phyloP scores from a whole-genome alignment of 2,329 filamentous ascomycete genomes.

The Bipolaris oryzae region DNA sequence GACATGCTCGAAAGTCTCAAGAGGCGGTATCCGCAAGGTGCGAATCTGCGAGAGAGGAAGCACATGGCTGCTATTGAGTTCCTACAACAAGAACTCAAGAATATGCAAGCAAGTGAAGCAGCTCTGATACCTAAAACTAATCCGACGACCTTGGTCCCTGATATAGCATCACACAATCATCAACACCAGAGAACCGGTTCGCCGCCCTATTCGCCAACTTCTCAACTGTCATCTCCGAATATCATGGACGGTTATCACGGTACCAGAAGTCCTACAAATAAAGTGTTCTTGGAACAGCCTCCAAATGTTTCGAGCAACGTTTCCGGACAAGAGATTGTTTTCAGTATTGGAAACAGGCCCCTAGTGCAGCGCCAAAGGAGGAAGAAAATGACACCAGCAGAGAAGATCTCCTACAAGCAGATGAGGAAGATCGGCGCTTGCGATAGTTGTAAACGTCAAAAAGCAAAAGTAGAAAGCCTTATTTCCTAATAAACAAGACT shows the following conservation, averaged over 20 bases:
- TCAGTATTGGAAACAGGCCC: conserved; percentile 29
- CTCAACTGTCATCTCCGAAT: background rate
- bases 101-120: conserved; percentile 21
- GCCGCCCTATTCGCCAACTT: background rate
- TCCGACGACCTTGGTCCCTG: background rate
- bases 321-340: conserved; percentile 32
- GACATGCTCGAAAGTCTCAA: conserved; percentile 30
- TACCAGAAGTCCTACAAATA: background rate
- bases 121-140: background rate
- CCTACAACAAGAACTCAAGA: conserved; percentile 26
- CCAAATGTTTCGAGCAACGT: conserved; percentile 4
- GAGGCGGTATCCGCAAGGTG: conserved; percentile 24
- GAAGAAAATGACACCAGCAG: conserved; percentile 35
- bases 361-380: conserved; percentile 31
- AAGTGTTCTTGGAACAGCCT: background rate
- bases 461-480: conserved; percentile 31
- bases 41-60: conserved; percentile 32
- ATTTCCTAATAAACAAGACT: background rate
- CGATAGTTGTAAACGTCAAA: conserved; percentile 31
- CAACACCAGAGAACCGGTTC: conserved; percentile 2
- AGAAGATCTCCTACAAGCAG: conserved; percentile 32
- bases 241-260: conserved; percentile 4
- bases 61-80: conserved; percentile 38
- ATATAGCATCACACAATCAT: background rate
- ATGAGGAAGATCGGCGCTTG: conserved; percentile 39